These are phyloP conservation scores for Daldinia caldariorum DNA, from an alignment of 495 filamentous ascomycete species.

Conservation along the genomic window DNA sequence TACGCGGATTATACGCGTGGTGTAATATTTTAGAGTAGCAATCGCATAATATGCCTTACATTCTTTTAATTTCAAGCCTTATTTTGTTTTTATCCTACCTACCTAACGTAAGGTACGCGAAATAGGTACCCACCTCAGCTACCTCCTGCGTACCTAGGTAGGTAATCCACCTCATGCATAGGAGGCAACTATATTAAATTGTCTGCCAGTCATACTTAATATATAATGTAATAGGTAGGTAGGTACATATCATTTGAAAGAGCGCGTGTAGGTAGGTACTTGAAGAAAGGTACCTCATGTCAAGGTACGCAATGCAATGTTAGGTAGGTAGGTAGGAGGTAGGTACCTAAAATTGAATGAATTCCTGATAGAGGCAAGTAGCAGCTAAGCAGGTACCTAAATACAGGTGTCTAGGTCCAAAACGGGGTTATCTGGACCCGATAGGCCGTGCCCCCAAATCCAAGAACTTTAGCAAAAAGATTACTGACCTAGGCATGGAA, in stretches of 20 bases:
- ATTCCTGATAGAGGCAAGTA: constrained; percentile 10
- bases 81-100: neutral
- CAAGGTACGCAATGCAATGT: neutral
- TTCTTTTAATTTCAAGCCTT: neutral
- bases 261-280: too few relatives aligned
- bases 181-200: neutral
- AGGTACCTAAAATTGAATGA: neutral
- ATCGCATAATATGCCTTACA: neutral
- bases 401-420: constrained; percentile 17
- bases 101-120: too few relatives aligned
- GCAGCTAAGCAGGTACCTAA: constrained; percentile 2
- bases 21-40: neutral
- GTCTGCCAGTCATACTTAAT: neutral
- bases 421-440: constrained; percentile 32
- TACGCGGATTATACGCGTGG: neutral
- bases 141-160: too few relatives aligned
- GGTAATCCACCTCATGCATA: too few relatives aligned
- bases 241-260: too few relatives aligned
- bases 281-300: too few relatives aligned
- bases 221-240: too few relatives aligned
- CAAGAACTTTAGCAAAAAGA: constrained; percentile 31
- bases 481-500: constrained; percentile 26
- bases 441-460: constrained; percentile 19
- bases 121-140: too few relatives aligned
- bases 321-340: neutral